Conservation (phyloP, 2,329 filamentous ascomycete species). For the Cytospora chrysosperma region DNA sequence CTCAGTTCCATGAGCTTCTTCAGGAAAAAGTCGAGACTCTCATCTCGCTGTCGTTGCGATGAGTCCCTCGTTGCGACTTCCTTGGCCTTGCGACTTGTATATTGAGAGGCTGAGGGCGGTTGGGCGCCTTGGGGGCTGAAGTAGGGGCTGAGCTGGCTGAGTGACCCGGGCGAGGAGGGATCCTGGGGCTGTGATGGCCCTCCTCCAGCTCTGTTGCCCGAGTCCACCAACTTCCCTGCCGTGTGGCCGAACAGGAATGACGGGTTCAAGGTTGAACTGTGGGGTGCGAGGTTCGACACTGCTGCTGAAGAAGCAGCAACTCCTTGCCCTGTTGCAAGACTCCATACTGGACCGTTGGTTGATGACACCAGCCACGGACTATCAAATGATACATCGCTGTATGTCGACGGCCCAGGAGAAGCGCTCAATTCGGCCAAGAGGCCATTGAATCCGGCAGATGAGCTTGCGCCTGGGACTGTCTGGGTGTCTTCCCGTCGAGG, state of each 20-base stretch:
- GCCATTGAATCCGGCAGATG: not conserved
- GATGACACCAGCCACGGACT: conserved; percentile 2
- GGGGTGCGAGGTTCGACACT: not conserved
- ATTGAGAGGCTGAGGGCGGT: not conserved
- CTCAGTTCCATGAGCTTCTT: not conserved
- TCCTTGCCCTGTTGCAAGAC: not conserved
- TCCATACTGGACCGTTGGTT: not conserved
- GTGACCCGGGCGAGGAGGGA: not conserved
- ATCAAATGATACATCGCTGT: not conserved
- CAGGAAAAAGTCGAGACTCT: conserved; percentile 9
- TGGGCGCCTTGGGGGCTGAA: not conserved
- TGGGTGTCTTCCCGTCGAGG: not conserved
- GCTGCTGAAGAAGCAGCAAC: not conserved
- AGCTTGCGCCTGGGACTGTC: not conserved
- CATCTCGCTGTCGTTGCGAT: not conserved
- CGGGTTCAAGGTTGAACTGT: not conserved
- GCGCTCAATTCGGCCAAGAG: not conserved
- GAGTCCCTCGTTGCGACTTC: not conserved
- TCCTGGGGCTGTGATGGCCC: not conserved
- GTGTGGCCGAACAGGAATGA: not conserved
- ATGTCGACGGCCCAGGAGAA: not conserved
- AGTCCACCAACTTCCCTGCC: not conserved
- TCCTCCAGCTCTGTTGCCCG: not conserved
- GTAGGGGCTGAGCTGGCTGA: not conserved
- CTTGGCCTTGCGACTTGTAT: not conserved